These are phyloP conservation scores for Hyphopichia fennica DNA, from an alignment of 1,139 yeast genomes.

Conservation along the genomic window DNA sequence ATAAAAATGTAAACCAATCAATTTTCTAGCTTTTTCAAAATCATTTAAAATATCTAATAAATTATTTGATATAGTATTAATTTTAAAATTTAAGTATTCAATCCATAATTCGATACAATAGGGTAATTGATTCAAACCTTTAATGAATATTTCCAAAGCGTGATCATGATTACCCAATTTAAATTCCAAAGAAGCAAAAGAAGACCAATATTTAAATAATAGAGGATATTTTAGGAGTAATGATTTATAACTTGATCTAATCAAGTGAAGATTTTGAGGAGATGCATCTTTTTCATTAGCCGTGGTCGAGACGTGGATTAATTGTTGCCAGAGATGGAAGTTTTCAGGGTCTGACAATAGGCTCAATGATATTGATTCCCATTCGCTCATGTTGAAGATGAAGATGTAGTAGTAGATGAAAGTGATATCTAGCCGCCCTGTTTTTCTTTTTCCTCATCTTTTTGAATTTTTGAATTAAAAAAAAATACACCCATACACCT, in stretches of 20 bases:
- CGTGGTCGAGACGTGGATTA: slow-evolving; percentile 29
- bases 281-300: slow-evolving; percentile 42
- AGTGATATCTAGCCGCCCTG: no score
- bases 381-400: slow-evolving; percentile 3
- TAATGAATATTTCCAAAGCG: slow-evolving; percentile 52
- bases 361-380: slow-evolving; percentile 25
- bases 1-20: slow-evolving; percentile 73
- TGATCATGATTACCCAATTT: slow-evolving; percentile 53
- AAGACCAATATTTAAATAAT: slow-evolving; percentile 77
- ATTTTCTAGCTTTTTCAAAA: slow-evolving; percentile 62
- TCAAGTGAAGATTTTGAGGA: slow-evolving; percentile 33
- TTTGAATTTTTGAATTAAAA: no score
- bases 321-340: slow-evolving; percentile 49
- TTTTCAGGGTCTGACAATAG: slow-evolving; percentile 45
- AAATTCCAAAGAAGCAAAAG: slow-evolving; percentile 69
- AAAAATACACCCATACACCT: no score
- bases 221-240: slow-evolving; percentile 66
- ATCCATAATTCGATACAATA: slow-evolving; percentile 75
- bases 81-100: slow-evolving; percentile 56
- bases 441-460: no score
- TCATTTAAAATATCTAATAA: slow-evolving; percentile 33
- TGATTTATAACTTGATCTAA: slow-evolving; percentile 53
- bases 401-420: no score
- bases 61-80: slow-evolving; percentile 39
- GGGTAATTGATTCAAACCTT: slow-evolving; percentile 54